Evolutionary conservation across 2,329 filamentous ascomycete genomes (phyloP), one percentile per base, ranked within the genome.

Genomic region (Cercospora zeae-maydis): DNA sequence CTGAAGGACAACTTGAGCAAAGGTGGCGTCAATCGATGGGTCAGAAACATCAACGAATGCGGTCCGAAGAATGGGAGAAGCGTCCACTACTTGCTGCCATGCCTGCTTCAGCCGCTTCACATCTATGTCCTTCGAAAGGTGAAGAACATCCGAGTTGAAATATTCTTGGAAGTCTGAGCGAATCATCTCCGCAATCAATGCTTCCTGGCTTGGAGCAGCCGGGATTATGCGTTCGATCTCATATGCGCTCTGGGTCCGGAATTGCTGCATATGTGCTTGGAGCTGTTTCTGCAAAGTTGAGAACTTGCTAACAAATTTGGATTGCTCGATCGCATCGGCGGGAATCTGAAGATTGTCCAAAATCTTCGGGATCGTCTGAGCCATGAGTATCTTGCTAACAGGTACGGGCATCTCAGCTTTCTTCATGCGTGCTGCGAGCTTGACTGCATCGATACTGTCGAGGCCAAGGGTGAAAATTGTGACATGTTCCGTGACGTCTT

Each of bases 381-480:
- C 82, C 58, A 84, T 87, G 82, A 96, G 89, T 21, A 97, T 87
- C n/a, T 82, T 80, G 67, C 91, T 90, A n/a, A 93, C 86, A 0
- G 88, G 79, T 10, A 96, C 74, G 0, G 78, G 73, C 19, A 95
- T 78, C 0, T 82, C 83, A 4, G 77, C 76, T 49, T 82, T 84
- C 66, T 84, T 89, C 1, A 96, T 80, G 58, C 86, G 83, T 0
- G 91, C 87, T 0, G 90, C 89, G 0, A 97, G 78, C 70, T 92
- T 96, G 74, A 97, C 93, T 1, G 89, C 85, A 75, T 97, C 93
- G 62, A 97, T 96, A 71, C 93, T 96, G 78, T 97, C 93, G 6
- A 97, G 82, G 0, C 93, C 93, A 33, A 97, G 82, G 69, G 93
- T 87, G 39, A 96, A 87, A 10, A 97, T 85, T 0, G 88, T 88